Conservation (phyloP, 2,329 filamentous ascomycete genomes). For the Cladosporium sp. region DNA sequence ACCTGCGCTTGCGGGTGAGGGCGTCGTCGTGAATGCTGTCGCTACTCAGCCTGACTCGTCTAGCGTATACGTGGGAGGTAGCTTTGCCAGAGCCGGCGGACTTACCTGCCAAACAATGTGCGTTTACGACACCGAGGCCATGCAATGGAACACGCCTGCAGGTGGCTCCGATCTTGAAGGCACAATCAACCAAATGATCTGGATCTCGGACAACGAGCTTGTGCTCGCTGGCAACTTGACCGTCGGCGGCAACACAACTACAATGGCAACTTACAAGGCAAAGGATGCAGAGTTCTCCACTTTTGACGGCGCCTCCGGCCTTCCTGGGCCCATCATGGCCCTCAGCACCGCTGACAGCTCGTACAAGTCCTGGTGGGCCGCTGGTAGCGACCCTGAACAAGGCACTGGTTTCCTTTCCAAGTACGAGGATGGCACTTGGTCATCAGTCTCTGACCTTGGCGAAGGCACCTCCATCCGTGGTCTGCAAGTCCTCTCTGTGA, state of each 20-base stretch:
- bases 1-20: conserved; percentile 64
- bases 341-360: conserved; percentile 70
- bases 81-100: conserved; percentile 76
- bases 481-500: conserved; percentile 74
- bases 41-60: conserved; percentile 63
- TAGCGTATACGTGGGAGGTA: conserved; percentile 80
- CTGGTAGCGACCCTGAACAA: conserved; percentile 58
- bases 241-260: conserved; percentile 60
- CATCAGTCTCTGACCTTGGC: conserved; percentile 60
- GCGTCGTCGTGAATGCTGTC: conserved; percentile 72
- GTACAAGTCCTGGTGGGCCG: conserved; percentile 72
- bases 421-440: conserved; percentile 67
- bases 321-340: conserved; percentile 76
- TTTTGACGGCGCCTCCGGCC: conserved; percentile 55
- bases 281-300: conserved; percentile 61
- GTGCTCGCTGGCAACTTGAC: conserved; percentile 73
- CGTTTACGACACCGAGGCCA: conserved; percentile 63
- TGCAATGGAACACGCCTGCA: conserved; percentile 70
- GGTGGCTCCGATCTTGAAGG: conserved; percentile 64
- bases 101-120: conserved; percentile 80
- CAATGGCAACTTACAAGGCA: conserved; percentile 68
- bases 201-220: conserved; percentile 67
- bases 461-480: conserved; percentile 66
- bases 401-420: conserved; percentile 75
- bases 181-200: conserved; percentile 65